Base-by-base conservation (phyloP, 2,329 filamentous ascomycete genomes). In the Canariomyces notabilis region DNA sequence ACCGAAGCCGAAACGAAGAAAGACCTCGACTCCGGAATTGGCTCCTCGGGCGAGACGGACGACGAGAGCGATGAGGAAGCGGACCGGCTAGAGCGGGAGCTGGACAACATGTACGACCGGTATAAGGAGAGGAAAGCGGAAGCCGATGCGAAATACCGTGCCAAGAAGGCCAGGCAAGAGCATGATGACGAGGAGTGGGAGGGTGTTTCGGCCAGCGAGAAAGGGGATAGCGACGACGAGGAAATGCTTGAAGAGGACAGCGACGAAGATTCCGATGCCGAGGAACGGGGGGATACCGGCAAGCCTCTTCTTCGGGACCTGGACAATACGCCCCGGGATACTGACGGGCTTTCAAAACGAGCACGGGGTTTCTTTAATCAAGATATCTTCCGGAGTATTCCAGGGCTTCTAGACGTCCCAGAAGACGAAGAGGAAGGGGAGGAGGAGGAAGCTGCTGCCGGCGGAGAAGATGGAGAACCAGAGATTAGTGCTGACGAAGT, bases 311-410 rank as follows among this genome's bases (percentile, higher is more conserved):
- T 85, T 37, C 83, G 79, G 2, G 81, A 85, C 50, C 71, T 90
- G 20, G 75, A 82, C 54, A 70, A 69, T 44, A 69, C 73, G 6
- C 67, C 67, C 4, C 68, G 70, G 31, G 71, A 74, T 11, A 65
- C 69, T 6, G 72, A 71, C 21, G 82, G 79, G 9, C 73, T 97
- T n/a, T 95, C 89, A 2, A 90, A 83, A 64, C 80, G 89, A 53
- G 93, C 93, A 7, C 79, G 84, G 8, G 78, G 85, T 50, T 98
- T 98, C 70, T 98, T 98, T 65, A 85, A 87, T 58, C 91, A 96
- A 63, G 90, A 96, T 56, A 85, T 98, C 33, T 98, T 98, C 73
- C 83, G 90, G 56, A 87, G 82, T 32, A 82, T 97, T 44, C 80
- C 81, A 18, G 86, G 80, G 0, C 65, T 85, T 16, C 69, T 83